These are phyloP conservation scores for Primulina huaijiensis DNA, from an alignment of 257 asterid species.

Conservation along the genomic window DNA sequence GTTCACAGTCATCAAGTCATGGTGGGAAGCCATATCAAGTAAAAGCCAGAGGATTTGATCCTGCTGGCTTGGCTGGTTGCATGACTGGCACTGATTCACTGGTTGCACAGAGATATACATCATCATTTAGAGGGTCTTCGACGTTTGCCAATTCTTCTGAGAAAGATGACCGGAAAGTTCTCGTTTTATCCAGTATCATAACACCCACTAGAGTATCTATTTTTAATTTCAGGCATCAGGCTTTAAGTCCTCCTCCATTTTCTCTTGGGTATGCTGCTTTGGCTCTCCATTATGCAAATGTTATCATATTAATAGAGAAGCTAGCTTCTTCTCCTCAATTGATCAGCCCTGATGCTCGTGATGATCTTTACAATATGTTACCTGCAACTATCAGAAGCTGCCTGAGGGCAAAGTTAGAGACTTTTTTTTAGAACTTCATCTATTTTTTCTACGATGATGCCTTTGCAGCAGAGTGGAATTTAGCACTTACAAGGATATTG, in stretches of 20 bases:
- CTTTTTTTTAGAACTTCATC: conserved; percentile 30
- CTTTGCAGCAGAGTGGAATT: conserved; percentile 61
- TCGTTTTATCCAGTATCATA: conserved; percentile 21
- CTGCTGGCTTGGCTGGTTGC: conserved; percentile 62
- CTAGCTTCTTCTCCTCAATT: conserved; percentile 57
- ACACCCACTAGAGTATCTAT: conserved; percentile 27
- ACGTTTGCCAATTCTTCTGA: conserved; percentile 32
- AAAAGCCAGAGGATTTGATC: conserved; percentile 40
- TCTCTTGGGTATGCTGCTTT: conserved; percentile 68
- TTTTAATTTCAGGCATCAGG: conserved; percentile 38
- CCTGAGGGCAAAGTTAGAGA: conserved; percentile 48
- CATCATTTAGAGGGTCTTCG: conserved; percentile 40
- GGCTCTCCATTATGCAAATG: conserved; percentile 66
- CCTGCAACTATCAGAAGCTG: conserved; percentile 52
- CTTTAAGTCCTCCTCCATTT: conserved; percentile 37
- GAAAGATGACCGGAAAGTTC: conserved; percentile 16
- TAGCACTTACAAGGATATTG: conserved; percentile 42
- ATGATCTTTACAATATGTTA: conserved; percentile 73
- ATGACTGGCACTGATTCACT: conserved; percentile 60
- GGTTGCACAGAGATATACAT: conserved; percentile 36
- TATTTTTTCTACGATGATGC: conserved; percentile 43
- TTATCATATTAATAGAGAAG: conserved; percentile 61
- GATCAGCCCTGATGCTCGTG: conserved; percentile 67
- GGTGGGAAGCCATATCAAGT: conserved; percentile 37
- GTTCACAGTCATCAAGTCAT: conserved; percentile 40